Conservation (phyloP, 2,329 filamentous ascomycete genomes). For the Cladobotryum protrusum region DNA sequence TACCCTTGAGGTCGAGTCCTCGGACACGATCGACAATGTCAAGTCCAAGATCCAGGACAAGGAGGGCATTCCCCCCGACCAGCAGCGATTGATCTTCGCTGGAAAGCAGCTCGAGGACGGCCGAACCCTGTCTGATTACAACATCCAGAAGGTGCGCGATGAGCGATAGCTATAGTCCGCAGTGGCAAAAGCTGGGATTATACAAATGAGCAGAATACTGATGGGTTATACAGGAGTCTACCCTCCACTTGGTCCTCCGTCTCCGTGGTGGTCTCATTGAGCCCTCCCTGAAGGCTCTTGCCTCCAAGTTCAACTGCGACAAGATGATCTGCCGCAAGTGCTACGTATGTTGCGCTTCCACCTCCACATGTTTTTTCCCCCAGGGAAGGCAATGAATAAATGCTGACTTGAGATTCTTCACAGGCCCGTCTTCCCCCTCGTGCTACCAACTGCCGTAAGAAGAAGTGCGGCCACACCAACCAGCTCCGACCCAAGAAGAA, state of each 20-base stretch:
- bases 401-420: constrained; percentile 11
- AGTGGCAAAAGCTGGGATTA: not conserved
- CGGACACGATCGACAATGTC: constrained; percentile 99
- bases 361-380: not conserved
- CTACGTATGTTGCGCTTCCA: constrained; percentile 71
- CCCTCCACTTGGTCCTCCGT: constrained; percentile 96
- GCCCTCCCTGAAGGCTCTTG: constrained; percentile 96
- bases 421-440: constrained; percentile 84
- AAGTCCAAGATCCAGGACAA: constrained; percentile 99
- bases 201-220: constrained; percentile 19
- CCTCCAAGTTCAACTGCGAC: constrained; percentile 99
- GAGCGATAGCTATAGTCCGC: not conserved
- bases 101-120: constrained; percentile 99
- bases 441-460: constrained; percentile 99
- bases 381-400: not conserved
- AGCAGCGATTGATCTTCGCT: constrained; percentile 97
- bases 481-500: constrained; percentile 99
- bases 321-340: constrained; percentile 99
- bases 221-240: constrained; percentile 67
- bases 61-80: constrained; percentile 96
- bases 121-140: constrained; percentile 95
- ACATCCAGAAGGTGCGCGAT: constrained; percentile 88
- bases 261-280: constrained; percentile 99
- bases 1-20: constrained; percentile 98
- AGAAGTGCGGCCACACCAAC: constrained; percentile 99